Evolutionary conservation across 805 yeast genomes (phyloP).

Genomic region (Jamesozyma piceae): DNA sequence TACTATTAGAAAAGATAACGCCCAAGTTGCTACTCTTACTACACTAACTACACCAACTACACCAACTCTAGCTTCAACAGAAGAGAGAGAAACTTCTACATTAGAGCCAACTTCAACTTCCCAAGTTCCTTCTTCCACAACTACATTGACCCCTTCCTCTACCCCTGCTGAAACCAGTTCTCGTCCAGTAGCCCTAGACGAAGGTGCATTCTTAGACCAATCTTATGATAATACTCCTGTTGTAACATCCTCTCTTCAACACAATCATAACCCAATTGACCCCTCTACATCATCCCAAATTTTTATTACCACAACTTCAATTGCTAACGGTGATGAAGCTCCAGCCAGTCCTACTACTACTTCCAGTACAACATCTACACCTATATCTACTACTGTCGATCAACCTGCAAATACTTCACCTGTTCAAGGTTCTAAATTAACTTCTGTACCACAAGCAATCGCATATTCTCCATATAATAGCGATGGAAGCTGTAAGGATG

Average conservation of each 20-base stretch:
- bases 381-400: slow-evolving; percentile 9
- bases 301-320: neutral
- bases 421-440: slow-evolving; percentile 11
- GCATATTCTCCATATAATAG: slow-evolving; percentile 74
- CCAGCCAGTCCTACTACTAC: slow-evolving; percentile 4
- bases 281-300: slow-evolving; percentile 3
- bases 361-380: slow-evolving; percentile 6
- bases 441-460: slow-evolving; percentile 45
- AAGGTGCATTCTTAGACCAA: neutral
- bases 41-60: neutral
- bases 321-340: neutral
- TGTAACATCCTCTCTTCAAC: neutral
- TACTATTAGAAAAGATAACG: slow-evolving; percentile 12
- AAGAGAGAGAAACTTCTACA: neutral
- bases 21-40: slow-evolving; percentile 1
- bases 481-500: slow-evolving; percentile 58
- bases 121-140: slow-evolving; percentile 12
- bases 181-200: slow-evolving; percentile 3
- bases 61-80: no score
- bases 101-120: slow-evolving; percentile 11
- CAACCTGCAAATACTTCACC: slow-evolving; percentile 5
- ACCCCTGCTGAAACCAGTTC: slow-evolving; percentile 7
- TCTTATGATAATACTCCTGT: neutral
- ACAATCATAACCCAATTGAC: slow-evolving; percentile 1
- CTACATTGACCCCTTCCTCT: slow-evolving; percentile 13